Evolutionary conservation across 768 basidiomycete species (phyloP).

Genomic region (Porphyrellus cyaneotinctus): DNA sequence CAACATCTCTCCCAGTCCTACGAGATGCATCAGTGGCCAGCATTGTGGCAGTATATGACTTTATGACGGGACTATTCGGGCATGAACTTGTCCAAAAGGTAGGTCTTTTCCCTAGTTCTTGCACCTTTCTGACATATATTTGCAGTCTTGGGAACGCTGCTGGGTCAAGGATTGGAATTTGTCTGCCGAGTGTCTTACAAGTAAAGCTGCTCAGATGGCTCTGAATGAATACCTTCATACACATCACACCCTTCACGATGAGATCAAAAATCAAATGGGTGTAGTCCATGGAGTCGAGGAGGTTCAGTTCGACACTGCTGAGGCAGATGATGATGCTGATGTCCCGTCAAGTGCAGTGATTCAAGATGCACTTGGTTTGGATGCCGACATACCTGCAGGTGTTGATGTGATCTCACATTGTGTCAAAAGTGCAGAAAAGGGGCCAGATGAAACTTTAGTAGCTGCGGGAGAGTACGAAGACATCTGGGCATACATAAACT

Average conservation of each 20-base stretch:
- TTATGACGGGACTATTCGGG: slow-evolving; percentile 8
- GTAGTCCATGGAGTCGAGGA: not conserved
- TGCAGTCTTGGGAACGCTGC: slow-evolving; percentile 17
- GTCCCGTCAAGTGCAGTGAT: slow-evolving; percentile 9
- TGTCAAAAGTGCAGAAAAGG: not conserved
- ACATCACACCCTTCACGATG: slow-evolving; percentile 9
- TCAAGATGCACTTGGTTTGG: not conserved
- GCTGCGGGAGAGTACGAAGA: slow-evolving; percentile 1
- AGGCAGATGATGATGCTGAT: not conserved
- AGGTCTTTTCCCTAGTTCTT: not conserved
- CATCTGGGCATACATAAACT: not conserved
- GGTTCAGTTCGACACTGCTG: too few relatives aligned
- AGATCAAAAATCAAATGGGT: slow-evolving; percentile 10
- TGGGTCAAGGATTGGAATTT: slow-evolving; percentile 15
- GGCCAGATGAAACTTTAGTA: not conserved
- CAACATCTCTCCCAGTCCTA: slow-evolving; percentile 18
- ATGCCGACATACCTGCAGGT: not conserved
- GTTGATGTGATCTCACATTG: not conserved
- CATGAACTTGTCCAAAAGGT: slow-evolving; percentile 17
- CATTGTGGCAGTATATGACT: slow-evolving; percentile 17
- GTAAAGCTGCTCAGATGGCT: slow-evolving; percentile 9
- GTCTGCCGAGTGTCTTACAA: slow-evolving; percentile 16
- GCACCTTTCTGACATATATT: too few relatives aligned
- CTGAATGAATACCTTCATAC: slow-evolving; percentile 13
- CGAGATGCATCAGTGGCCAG: slow-evolving; percentile 18